These are phyloP conservation scores for Hermanozyma aechmeae DNA, from an alignment of 805 yeast species.

Conservation along the genomic window DNA sequence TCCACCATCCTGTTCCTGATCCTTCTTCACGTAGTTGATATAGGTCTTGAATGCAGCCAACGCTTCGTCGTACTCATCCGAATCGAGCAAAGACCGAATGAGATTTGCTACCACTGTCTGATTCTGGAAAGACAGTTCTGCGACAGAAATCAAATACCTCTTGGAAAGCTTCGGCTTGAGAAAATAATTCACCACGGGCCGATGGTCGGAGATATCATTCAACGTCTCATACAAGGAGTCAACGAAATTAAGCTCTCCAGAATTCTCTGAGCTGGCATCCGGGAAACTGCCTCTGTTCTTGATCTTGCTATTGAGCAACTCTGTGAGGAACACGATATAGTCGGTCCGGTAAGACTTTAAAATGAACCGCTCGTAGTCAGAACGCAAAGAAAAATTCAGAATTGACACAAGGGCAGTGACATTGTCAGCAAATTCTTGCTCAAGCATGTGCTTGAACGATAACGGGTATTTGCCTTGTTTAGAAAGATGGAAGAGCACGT, in stretches of 20 bases:
- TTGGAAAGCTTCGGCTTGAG: constrained; percentile 18
- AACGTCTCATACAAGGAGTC: constrained; percentile 22
- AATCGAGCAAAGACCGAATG: constrained; percentile 21
- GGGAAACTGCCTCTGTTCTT: constrained; percentile 17
- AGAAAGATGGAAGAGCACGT: constrained; percentile 11
- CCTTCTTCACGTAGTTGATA: constrained; percentile 22
- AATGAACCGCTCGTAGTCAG: constrained; percentile 9
- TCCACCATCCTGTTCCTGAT: constrained; percentile 22
- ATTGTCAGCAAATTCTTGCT: constrained; percentile 15
- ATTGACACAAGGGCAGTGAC: constrained; percentile 15
- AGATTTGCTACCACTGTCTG: constrained; percentile 22
- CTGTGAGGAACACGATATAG: constrained; percentile 15
- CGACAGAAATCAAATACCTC: constrained; percentile 19
- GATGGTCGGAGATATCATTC: constrained; percentile 11
- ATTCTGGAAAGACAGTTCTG: constrained; percentile 28
- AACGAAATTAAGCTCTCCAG: constrained; percentile 16
- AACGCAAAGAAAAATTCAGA: constrained; percentile 17
- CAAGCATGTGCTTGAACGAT: constrained; percentile 9
- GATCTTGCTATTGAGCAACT: constrained; percentile 8
- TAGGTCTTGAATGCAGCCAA: constrained; percentile 32
- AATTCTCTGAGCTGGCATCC: constrained; percentile 14
- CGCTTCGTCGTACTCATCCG: constrained; percentile 34
- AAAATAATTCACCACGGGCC: constrained; percentile 5
- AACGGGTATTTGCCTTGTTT: constrained; percentile 9
- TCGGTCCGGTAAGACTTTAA: constrained; percentile 15